Base-by-base conservation (phyloP, 177 flowering plant species). In the Telopea speciosissima region DNA sequence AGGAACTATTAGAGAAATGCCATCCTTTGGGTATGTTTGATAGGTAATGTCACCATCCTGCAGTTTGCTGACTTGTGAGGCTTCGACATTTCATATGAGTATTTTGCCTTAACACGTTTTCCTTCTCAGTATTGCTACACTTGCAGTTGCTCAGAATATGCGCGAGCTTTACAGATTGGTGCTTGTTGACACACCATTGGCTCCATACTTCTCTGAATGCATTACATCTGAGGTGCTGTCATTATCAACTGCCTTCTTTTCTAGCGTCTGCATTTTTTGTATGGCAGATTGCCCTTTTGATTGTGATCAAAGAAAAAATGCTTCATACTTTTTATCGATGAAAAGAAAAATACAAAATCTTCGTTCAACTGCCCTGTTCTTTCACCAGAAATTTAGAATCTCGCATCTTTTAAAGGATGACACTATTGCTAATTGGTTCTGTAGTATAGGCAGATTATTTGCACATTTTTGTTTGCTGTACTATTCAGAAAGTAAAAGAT, bases 1-100 rank as follows among this genome's bases (percentile, higher is more conserved):
- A 96, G 59, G 98, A 96, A 76, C 79, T 96, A 45, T 74, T 96
- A 72, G 99, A 96, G 86, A 96, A 96, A 77, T 96, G 99, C 81
- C 99, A 96, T 70, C 99, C 99, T 31, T 77, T 96, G 83, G 99
- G 99, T 72, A 96, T 96, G 99, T 96, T 96, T 85, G 99, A 96
- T 81, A 95, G 99, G 99, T 93, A 84, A n/a, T 59, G 8, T 61
- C 56, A 67, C n/a, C 72, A 11, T 8, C 7, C 19, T 21, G 62
- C 44, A 62, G 3, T 69, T 22, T 31, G 16, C 24, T 66, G 8
- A 21, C 31, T 69, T 60, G 45, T 58, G 13, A 62, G 68, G 44
- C 42, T 26, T 74, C 56, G 10, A 33, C 42, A 40, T 36, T 70
- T 28, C 10, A 1, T 23, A 16, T 24, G 25, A 14, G 65, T 68